Evolutionary conservation across 2,329 filamentous ascomycete genomes (phyloP).

Genomic region (Aspergillus novofumigatus): DNA sequence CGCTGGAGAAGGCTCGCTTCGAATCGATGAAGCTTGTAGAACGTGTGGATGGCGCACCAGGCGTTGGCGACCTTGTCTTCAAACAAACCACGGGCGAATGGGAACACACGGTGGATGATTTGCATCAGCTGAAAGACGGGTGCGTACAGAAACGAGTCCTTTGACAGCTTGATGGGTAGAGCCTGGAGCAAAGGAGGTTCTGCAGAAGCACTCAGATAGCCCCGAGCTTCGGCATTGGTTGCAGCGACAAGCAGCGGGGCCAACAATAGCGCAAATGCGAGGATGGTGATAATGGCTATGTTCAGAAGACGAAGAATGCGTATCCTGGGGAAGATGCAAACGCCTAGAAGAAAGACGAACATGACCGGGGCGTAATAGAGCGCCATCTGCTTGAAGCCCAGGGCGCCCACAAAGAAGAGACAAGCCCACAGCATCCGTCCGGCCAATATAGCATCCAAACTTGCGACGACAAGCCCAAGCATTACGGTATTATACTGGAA

Average conservation of each 20-base stretch:
- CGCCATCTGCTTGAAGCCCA: constrained; percentile 99
- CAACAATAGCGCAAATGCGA: constrained; percentile 70
- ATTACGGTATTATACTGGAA: constrained; percentile 99
- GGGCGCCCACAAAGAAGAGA: constrained; percentile 84
- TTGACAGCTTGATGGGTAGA: constrained; percentile 57
- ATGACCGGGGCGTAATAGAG: constrained; percentile 93
- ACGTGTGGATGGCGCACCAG: constrained; percentile 88
- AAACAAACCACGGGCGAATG: constrained; percentile 90
- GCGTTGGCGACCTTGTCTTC: constrained; percentile 99
- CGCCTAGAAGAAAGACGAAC: constrained; percentile 85
- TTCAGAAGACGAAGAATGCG: constrained; percentile 65
- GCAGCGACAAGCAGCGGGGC: constrained; percentile 71
- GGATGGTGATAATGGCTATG: constrained; percentile 68
- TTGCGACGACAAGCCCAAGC: constrained; percentile 83
- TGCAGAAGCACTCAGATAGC: constrained; percentile 58
- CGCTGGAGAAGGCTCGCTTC: constrained; percentile 68
- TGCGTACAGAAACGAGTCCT: constrained; percentile 67
- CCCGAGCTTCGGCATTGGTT: constrained; percentile 62
- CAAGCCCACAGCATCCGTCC: constrained; percentile 83
- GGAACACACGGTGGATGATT: constrained; percentile 87
- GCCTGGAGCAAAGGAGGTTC: constrained; percentile 59
- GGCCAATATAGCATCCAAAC: constrained; percentile 82
- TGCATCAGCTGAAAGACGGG: constrained; percentile 75
- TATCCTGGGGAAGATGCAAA: constrained; percentile 72
- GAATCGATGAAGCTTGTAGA: constrained; percentile 79